Conservation (phyloP, 2,329 filamentous ascomycete genomes). For the Claviceps purpurea region DNA sequence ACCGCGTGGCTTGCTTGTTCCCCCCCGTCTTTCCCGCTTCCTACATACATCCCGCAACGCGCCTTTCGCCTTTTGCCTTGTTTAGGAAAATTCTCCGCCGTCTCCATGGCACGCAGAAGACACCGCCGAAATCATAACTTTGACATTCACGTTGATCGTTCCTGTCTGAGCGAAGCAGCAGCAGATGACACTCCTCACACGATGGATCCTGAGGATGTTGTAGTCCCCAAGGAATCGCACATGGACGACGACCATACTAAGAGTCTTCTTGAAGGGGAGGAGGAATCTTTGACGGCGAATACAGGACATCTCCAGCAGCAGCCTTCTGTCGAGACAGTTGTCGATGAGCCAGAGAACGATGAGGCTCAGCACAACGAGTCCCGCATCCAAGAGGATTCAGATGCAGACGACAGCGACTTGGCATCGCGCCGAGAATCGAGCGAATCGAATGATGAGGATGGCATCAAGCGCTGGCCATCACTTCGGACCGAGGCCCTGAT, state of each 20-base stretch:
- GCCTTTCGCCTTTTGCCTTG: background rate
- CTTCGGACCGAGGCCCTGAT: constrained; percentile 37
- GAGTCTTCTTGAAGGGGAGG: background rate
- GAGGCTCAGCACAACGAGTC: background rate
- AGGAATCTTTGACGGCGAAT: background rate
- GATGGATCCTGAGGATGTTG: constrained; percentile 4
- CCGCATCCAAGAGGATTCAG: background rate
- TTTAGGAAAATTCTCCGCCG: background rate
- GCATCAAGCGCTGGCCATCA: constrained; percentile 24
- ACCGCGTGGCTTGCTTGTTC: background rate
- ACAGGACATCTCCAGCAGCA: background rate
- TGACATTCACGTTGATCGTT: constrained; percentile 34
- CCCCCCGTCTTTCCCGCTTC: background rate
- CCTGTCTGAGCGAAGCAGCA: constrained; percentile 23
- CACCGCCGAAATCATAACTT: constrained; percentile 27
- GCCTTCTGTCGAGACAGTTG: constrained; percentile 1
- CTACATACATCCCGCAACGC: background rate
- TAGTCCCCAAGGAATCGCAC: background rate
- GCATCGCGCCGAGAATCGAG: constrained; percentile 10
- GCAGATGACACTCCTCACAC: constrained; percentile 3
- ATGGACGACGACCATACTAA: background rate
- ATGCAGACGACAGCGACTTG: background rate
- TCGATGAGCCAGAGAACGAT: constrained; percentile 2
- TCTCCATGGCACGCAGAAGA: constrained; percentile 14
- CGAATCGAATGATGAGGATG: constrained; percentile 8